Base-by-base conservation (phyloP, 352 stramenopile species). In the Globisporangium camurandrum region DNA sequence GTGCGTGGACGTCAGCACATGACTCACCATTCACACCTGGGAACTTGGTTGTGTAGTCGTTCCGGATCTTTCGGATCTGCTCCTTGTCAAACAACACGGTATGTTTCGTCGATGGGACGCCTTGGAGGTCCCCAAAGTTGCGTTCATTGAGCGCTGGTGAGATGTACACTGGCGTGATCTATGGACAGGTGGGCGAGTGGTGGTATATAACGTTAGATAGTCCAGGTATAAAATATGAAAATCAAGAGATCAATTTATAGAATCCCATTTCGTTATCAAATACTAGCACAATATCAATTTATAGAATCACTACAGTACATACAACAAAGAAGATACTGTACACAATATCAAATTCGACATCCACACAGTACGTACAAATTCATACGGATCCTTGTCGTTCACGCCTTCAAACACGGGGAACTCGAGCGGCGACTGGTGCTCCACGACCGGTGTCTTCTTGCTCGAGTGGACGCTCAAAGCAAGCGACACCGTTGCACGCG, bases 121-220 rank as follows among this genome's bases (percentile, higher is more conserved):
- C 78, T 58, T 88, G 81, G 3, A 92, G 50, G 47, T 88, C 78
- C 1, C 81, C 81, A 64, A 92, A 92, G 66, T 92, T 89, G 42
- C 81, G 71, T 52, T 92, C 81, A 40, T 92, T 92, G 12, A 92
- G 62, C 22, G 77, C 77, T 4, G 77, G 71, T 2, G 81, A 84
- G 19, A 92, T 74, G 57, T 89, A 92, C 49, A 92, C 78, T 0
- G 81, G 81, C 28, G 80, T 72, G 48, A 89, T 78, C 78, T 89
- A 49, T 23, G 41, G 2, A 2, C n/a, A n/a, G n/a, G n/a, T n/a
- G n/a, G n/a, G n/a, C n/a, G n/a, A n/a, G n/a, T n/a, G n/a, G n/a
- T n/a, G n/a, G n/a, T n/a, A n/a, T 51, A 39, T 26, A 51, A 57
- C 23, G 49, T 10, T 36, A 49, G 52, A 5, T n/a, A 51, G n/a